Evolutionary conservation across 2,329 filamentous ascomycete genomes (phyloP), one percentile per base, ranked within the genome.

Genomic region (Exophiala sp.): DNA sequence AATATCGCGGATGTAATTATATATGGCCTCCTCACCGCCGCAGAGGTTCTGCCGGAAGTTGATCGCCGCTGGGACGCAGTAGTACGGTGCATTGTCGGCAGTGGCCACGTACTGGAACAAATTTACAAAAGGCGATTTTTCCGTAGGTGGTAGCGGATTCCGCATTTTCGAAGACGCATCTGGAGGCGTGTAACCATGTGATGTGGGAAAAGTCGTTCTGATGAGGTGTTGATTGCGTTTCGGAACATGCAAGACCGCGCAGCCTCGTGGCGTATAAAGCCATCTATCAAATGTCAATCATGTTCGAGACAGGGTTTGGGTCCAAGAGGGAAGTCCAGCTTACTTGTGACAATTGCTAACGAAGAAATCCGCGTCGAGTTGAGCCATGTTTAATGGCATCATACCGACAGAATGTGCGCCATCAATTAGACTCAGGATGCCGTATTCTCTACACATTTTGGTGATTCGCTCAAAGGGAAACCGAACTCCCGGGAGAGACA

Each of bases 391-490:
- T 6, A 96, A 69, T 1, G 80, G 76, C 6, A 96, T 78, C 70
- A 94, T 87, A 1, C 92, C 92, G 20, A 95, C 73, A 1, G 87
- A 86, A 70, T 97, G 92, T 0, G 92, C 92, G 12, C 83, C 91
- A 67, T 97, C 92, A 35, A 96, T 76, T 16, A 89, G 74, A 63
- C 86, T 91, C 50, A 92, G 66, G 2, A 96, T 74, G 0, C 80
- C 82, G 20, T 85, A 74, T 52, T 85, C 79, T 41, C 77, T 79
- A 68, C 91, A 96, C 0, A 81, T 77, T 6, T 70, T 68, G 1
- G 81, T 78, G 52, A 96, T 71, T 1, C 69, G 71, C 67, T 91
- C 84, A 71, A 88, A 96, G 0, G 92, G 92, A 63, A 96, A 83
- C 2, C 85, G 74, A 0, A 95, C 79, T 1, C 89, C 91, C 0